Evolutionary conservation across 2,329 filamentous ascomycete species (phyloP), one percentile per base, ranked within the genome.

Genomic region (Penicillium brevicompactum): DNA sequence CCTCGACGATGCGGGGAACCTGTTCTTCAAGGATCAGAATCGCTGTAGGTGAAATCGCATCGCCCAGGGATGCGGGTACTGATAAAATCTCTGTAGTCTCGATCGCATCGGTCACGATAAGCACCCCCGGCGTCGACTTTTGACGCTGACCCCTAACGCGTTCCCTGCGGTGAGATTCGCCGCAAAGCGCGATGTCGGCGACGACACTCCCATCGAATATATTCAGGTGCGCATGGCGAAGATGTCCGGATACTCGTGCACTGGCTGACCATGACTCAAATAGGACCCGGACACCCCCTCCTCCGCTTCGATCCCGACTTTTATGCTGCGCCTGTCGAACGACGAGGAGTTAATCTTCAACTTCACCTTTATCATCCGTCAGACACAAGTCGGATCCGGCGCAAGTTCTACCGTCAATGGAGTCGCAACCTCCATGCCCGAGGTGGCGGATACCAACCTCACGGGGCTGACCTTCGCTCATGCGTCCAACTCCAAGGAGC

Each of bases 261-360:
- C 7, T 40, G 32, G 54, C 55, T 55, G 31, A 53, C 53, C 38
- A 47, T 41, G 46, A n/a, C 30, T 50, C n/a, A 49, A 52, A 43
- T 58, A 96, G 92, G 94, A 97, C 72, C 87, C 90, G 42, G 93
- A 97, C 58, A 70, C 79, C 52, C 70, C 79, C 24, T 71, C 75
- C 46, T 74, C 79, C 50, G 70, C 69, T 27, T 51, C 67, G 11
- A 55, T 60, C 22, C 90, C 92, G 8, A 83, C 82, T 56, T 96
- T 97, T 73, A 84, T 99, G 48, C 80, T 97, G 55, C 94, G 95
- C 70, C 80, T 99, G 48, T 85, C 82, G 64, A 94, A 92, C 76
- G 92, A 96, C 64, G 94, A 97, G 64, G 94, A 99, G 63, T 86
- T 99, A 51, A 86, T 86, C 62, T 96, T 99, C 76, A 91, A 88